Evolutionary conservation across 257 asterid species (phyloP).

Genomic region (Osmanthus fragrans): DNA sequence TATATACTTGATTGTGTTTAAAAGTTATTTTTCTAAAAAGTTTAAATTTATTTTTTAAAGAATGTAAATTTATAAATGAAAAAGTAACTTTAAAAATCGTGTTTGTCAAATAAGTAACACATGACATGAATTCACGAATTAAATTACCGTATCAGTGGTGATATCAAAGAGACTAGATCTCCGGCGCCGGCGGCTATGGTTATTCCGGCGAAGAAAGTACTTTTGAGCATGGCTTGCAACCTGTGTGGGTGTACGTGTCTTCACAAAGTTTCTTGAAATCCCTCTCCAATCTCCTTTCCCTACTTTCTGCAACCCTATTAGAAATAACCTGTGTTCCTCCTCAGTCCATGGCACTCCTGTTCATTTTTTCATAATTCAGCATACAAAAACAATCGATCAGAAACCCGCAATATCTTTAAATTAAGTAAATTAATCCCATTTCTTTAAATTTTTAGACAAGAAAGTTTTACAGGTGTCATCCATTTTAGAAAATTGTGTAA

Average conservation of each 20-base stretch:
- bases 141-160: slow-evolving; percentile 67
- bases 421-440: not conserved
- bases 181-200: slow-evolving; percentile 82
- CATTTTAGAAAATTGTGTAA: too few relatives aligned
- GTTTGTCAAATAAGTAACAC: not conserved
- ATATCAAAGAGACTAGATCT: slow-evolving; percentile 96
- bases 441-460: too few relatives aligned
- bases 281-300: slow-evolving; percentile 99
- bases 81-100: too few relatives aligned
- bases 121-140: not conserved
- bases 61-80: too few relatives aligned
- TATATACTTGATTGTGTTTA: too few relatives aligned
- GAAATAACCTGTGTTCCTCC: slow-evolving; percentile 83
- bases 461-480: too few relatives aligned
- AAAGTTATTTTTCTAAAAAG: too few relatives aligned
- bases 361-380: not conserved
- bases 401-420: too few relatives aligned
- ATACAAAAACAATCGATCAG: not conserved
- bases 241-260: slow-evolving; percentile 91
- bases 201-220: slow-evolving; percentile 84
- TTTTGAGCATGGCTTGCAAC: slow-evolving; percentile 99
- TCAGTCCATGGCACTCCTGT: slow-evolving; percentile 97
- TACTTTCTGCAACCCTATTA: slow-evolving; percentile 83
- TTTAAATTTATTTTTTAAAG: too few relatives aligned
- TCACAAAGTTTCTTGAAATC: slow-evolving; percentile 87